Evolutionary conservation across 2,329 filamentous ascomycete species (phyloP), one percentile per base, ranked within the genome.

Genomic region (Pseudogymnoascus sp.): DNA sequence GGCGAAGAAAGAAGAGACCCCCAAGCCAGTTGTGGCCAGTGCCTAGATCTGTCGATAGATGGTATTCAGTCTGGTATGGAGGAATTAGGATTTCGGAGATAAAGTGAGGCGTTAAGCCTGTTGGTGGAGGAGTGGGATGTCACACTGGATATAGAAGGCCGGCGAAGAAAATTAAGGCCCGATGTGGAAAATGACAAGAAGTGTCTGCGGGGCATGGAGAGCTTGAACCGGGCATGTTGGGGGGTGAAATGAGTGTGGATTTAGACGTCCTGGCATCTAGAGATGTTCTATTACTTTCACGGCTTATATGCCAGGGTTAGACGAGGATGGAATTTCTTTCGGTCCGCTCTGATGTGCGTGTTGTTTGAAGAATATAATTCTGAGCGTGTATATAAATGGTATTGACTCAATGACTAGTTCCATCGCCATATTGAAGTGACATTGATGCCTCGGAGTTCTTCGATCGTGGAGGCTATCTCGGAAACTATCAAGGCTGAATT

Each of bases 1-100:
- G 28, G 73, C 77, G 62, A 78, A 81, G 74, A 75, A 79, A 65
- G 45, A 69, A 7, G 70, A 70, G 61, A 66, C 71, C 3, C 65
- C 63, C 7, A 68, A 61, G 60, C 34, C 34, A 36, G 31, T 61
- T 43, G 60, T 43, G 28, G 60, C 23, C 23, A 43, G 19, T 39
- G 34, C 60, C 34, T 61, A 61, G 23, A 61, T 23, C 4, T 25
- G 57, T 61, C 19, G 34, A 37, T 21, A 7, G 57, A 39, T 4
- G n/a, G 28, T 19, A 57, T 19, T 34, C 10, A 7, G 51, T 34
- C 16, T 34, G 51, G 10, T n/a, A 34, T 57, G 51, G 51, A 57
- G 25, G 28, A 14, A 19, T 57, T 19, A 21, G 25, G 10, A 7
- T 19, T 54, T 4, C 8, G 2, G 25, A 13, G 51, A 34, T 57